phyloP scores from a whole-genome alignment of 371 early-diverging fungal genomes.

The Nematocida sp. region DNA sequence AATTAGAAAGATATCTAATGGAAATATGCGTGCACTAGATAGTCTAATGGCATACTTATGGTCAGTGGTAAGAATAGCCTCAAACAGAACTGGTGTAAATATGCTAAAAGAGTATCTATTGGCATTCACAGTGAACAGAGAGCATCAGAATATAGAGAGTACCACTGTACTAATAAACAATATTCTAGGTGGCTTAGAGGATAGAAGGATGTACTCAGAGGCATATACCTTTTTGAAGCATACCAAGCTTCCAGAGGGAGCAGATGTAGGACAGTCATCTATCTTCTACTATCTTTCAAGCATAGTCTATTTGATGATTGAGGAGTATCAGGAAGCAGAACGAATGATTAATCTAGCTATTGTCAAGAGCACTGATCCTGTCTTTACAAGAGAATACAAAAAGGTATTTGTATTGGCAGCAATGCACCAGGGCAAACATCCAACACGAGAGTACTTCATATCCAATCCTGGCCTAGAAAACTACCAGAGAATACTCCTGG shows the following conservation, averaged over 20 bases:
- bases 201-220: constrained; percentile 31
- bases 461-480: neutral
- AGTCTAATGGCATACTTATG: neutral
- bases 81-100: neutral
- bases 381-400: constrained; percentile 24
- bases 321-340: constrained; percentile 3
- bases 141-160: constrained; percentile 25
- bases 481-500: constrained; percentile 28
- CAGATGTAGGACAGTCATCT: constrained; percentile 38
- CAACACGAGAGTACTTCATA: constrained; percentile 1
- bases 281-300: constrained; percentile 31
- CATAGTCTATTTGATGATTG: constrained; percentile 25
- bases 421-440: constrained; percentile 44
- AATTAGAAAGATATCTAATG: neutral
- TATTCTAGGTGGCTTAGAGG: constrained; percentile 3
- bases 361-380: constrained; percentile 27
- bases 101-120: constrained; percentile 7
- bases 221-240: constrained; percentile 35
- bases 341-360: constrained; percentile 17
- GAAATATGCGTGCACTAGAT: neutral
- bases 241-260: constrained; percentile 12
- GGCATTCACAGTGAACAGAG: neutral
- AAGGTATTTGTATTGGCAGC: constrained; percentile 20
- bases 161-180: constrained; percentile 34
- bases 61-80: constrained; percentile 10